These are phyloP conservation scores for Candida freyschussii DNA, from an alignment of 1,139 yeast species.

Conservation along the genomic window DNA sequence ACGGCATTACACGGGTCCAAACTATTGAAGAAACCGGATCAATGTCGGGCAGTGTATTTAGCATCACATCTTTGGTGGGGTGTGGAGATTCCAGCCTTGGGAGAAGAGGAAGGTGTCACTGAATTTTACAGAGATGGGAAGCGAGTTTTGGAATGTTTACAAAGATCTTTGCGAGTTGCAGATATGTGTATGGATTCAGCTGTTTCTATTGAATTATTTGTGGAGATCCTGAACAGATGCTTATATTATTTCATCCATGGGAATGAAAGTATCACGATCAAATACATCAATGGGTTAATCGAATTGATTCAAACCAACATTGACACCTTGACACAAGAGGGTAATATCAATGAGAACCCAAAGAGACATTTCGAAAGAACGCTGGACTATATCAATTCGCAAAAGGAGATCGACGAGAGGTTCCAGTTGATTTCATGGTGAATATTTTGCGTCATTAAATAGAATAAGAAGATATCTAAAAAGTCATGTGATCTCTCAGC, in stretches of 20 bases:
- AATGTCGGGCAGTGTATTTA: conserved; percentile 82
- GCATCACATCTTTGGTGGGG: conserved; percentile 97
- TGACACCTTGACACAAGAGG: conserved; percentile 39
- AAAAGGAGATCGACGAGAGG: conserved; percentile 59
- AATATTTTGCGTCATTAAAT: too few species aligned
- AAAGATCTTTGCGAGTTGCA: conserved; percentile 78
- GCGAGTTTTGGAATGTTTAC: conserved; percentile 63
- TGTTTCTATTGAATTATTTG: conserved; percentile 73
- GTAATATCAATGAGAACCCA: conserved; percentile 33
- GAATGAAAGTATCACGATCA: conserved; percentile 60
- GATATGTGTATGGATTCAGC: conserved; percentile 89
- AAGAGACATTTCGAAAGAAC: conserved; percentile 62
- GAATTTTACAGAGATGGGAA: conserved; percentile 49
- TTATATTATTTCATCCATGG: conserved; percentile 83
- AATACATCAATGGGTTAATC: conserved; percentile 80
- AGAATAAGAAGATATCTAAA: too few species aligned
- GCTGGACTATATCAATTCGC: conserved; percentile 58
- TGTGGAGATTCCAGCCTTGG: conserved; percentile 49
- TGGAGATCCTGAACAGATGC: conserved; percentile 84
- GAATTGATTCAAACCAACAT: conserved; percentile 78
- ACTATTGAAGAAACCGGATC: conserved; percentile 86
- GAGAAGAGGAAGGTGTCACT: conserved; percentile 42
- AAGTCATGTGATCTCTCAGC: too few species aligned
- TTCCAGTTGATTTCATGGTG: conserved; percentile 45
- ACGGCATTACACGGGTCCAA: conserved; percentile 86